phyloP scores from a whole-genome alignment of 129 eudicot species.

The carrot (Daucus carota) region DH1_v3.0 NC_030384.2:45368001-45368500 shows the following conservation, averaged over 20 bases:
- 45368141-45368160: conserved; percentile 76
- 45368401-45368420: neutral
- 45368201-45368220: conserved; percentile 8
- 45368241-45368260: neutral
- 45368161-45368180: conserved; percentile 44
- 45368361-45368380: conserved; percentile 37
- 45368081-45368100: conserved; percentile 41
- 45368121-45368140: conserved; percentile 75
- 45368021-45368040: conserved; percentile 1
- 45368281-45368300: conserved; percentile 74
- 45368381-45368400: conserved; percentile 43
- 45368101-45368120: conserved; percentile 82
- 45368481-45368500: conserved; percentile 1
- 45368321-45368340: conserved; percentile 55
- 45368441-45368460: neutral
- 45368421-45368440: neutral
- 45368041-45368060: conserved; percentile 15
- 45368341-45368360: conserved; percentile 73
- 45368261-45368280: conserved; percentile 48
- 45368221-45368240: neutral
- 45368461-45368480: neutral
- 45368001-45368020: neutral
- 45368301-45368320: conserved; percentile 68
- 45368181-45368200: conserved; percentile 19
- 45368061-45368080: conserved; percentile 12